These are phyloP conservation scores for Crucibulum laeve DNA, from an alignment of 768 basidiomycete genomes.

Conservation along the genomic window DNA sequence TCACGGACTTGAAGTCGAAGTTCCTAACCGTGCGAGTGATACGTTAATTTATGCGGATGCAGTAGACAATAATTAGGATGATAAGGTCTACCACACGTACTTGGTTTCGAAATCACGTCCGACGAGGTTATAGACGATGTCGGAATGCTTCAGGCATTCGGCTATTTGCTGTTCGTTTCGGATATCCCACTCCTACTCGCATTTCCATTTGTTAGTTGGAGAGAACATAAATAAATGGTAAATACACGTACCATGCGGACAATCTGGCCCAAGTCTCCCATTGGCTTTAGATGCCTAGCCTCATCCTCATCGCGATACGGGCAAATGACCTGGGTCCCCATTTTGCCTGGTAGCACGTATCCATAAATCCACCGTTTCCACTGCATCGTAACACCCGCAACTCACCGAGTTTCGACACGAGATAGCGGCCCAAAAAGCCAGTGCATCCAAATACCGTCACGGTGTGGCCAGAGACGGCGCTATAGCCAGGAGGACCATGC, in stretches of 20 bases:
- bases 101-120: slow-evolving; percentile 95
- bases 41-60: not conserved
- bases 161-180: slow-evolving; percentile 87
- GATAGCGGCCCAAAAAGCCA: slow-evolving; percentile 91
- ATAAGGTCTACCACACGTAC: slow-evolving; percentile 52
- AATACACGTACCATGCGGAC: slow-evolving; percentile 73
- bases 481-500: slow-evolving; percentile 78
- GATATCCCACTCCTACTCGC: slow-evolving; percentile 87
- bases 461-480: slow-evolving; percentile 84
- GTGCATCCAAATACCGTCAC: slow-evolving; percentile 98
- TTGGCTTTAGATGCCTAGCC: slow-evolving; percentile 83
- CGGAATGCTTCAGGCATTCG: slow-evolving; percentile 91
- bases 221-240: not conserved
- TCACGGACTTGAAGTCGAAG: slow-evolving; percentile 77
- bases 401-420: slow-evolving; percentile 88
- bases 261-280: slow-evolving; percentile 96
- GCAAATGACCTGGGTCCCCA: slow-evolving; percentile 89
- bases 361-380: not conserved
- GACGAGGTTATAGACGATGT: slow-evolving; percentile 94
- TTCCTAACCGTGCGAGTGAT: slow-evolving; percentile 53
- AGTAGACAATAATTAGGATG: slow-evolving; percentile 6
- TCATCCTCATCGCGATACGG: slow-evolving; percentile 96
- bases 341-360: slow-evolving; percentile 52
- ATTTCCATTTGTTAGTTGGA: not conserved
- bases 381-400: not conserved